Percentiles rank a stretch among this genome's conserved stretches.
Conservation (phyloP, 2,329 filamentous ascomycete genomes). For the Eutypella sp. region DNA sequence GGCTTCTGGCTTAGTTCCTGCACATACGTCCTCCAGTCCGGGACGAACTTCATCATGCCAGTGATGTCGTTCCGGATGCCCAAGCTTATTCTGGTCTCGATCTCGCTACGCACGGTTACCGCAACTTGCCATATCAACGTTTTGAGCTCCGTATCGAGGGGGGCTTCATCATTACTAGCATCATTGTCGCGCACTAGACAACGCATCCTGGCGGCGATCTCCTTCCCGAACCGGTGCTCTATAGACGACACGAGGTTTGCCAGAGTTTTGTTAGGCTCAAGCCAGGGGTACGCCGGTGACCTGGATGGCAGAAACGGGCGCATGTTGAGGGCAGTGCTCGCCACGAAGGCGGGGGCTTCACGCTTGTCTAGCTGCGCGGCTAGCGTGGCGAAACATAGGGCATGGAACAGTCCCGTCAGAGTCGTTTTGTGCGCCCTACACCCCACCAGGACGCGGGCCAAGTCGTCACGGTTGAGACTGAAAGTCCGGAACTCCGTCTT, state of each 20-base stretch:
- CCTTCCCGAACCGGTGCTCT: slow-evolving; percentile 10
- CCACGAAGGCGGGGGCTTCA: slow-evolving; percentile 10
- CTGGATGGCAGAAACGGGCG: slow-evolving; percentile 12
- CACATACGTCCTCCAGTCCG: slow-evolving; percentile 25
- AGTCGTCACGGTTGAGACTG: background rate
- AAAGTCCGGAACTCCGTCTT: slow-evolving; percentile 8
- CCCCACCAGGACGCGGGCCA: slow-evolving; percentile 7
- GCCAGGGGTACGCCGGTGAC: background rate
- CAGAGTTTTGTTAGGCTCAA: slow-evolving; percentile 11
- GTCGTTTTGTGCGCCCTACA: slow-evolving; percentile 16
- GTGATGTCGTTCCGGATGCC: slow-evolving; percentile 28
- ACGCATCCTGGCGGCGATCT: slow-evolving; percentile 11
- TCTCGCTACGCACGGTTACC: slow-evolving; percentile 21
- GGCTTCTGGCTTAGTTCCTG: slow-evolving; percentile 18
- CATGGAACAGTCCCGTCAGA: slow-evolving; percentile 15
- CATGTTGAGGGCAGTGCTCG: slow-evolving; percentile 10
- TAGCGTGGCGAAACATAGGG: slow-evolving; percentile 8
- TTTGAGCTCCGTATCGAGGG: slow-evolving; percentile 3
- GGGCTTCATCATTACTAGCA: background rate
- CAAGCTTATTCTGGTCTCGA: slow-evolving; percentile 19
- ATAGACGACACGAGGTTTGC: slow-evolving; percentile 15
- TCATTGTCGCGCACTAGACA: background rate
- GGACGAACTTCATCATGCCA: slow-evolving; percentile 25
- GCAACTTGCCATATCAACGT: slow-evolving; percentile 15
- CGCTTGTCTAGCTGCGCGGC: slow-evolving; percentile 3